These are phyloP conservation scores for Persicaria tinctoria DNA, from an alignment of 148 eudicot species.

Conservation along the genomic window DNA sequence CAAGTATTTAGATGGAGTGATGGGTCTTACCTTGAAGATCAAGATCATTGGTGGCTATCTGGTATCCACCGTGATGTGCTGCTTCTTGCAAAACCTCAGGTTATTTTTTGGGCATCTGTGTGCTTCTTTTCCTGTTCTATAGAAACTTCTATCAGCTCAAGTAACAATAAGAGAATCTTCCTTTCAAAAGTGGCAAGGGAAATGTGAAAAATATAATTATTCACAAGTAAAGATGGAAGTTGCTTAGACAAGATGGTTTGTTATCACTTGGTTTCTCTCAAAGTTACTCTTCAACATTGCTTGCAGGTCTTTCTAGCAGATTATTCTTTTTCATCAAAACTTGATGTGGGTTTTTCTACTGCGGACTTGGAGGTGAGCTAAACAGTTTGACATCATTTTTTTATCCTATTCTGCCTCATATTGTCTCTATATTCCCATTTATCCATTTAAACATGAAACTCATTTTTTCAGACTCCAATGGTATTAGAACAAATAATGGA, in stretches of 20 bases:
- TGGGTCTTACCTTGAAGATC: conserved; percentile 98
- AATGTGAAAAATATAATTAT: background rate
- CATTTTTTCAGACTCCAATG: background rate
- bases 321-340: conserved; percentile 64
- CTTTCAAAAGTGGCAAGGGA: background rate
- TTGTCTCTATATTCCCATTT: background rate
- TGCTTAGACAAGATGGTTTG: background rate
- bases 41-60: conserved; percentile 99
- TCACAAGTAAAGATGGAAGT: background rate
- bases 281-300: conserved; percentile 3
- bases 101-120: conserved; percentile 19
- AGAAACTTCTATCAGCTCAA: background rate
- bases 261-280: background rate
- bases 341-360: conserved; percentile 45
- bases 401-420: background rate
- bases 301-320: conserved; percentile 82
- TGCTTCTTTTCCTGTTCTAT: background rate
- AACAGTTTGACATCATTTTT: background rate
- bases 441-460: background rate
- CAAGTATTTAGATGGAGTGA: conserved; percentile 96
- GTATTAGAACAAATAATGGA: background rate
- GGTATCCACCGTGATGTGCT: conserved; percentile 98
- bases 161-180: background rate
- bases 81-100: conserved; percentile 93
- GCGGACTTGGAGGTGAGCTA: conserved; percentile 67